phyloP scores from a whole-genome alignment of 75 land plant genomes.

The Adiantum capillusveneris region DNA sequence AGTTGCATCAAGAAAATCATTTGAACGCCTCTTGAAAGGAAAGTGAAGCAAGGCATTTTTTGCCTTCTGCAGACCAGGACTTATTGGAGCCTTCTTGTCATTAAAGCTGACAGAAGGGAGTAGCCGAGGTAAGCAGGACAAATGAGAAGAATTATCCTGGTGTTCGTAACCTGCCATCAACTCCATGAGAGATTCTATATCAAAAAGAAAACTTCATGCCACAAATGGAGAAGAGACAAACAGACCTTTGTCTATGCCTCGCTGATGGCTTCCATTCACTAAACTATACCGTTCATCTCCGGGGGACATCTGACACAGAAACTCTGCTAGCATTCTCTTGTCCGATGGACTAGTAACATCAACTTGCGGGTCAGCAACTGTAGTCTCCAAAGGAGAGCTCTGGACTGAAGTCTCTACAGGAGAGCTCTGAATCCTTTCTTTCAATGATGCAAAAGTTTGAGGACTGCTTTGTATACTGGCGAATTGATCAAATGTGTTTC shows the following conservation, averaged over 20 bases:
- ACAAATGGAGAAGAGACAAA: not conserved
- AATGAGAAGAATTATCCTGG: not conserved
- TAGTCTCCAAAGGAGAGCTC: not conserved
- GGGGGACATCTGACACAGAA: not conserved
- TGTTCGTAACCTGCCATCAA: constrained; percentile 3
- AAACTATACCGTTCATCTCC: not conserved
- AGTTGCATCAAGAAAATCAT: constrained; percentile 44
- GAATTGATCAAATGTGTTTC: constrained; percentile 10
- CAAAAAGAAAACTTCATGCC: not conserved
- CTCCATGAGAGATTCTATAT: not conserved
- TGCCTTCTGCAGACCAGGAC: constrained; percentile 26
- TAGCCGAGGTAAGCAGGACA: constrained; percentile 19
- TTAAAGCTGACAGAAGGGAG: constrained; percentile 47
- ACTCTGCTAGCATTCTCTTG: not conserved
- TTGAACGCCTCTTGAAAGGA: constrained; percentile 52
- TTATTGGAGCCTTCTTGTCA: constrained; percentile 27
- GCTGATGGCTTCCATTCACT: not conserved
- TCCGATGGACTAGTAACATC: not conserved
- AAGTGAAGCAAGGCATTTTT: constrained; percentile 47
- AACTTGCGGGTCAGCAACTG: not conserved
- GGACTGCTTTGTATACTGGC: not conserved
- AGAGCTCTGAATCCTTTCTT: not conserved
- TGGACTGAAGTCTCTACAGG: not conserved
- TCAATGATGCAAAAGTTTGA: not conserved
- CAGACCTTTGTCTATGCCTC: not conserved